Base-by-base conservation (phyloP, 768 basidiomycete species). In the Wakefieldia striispora region DNA sequence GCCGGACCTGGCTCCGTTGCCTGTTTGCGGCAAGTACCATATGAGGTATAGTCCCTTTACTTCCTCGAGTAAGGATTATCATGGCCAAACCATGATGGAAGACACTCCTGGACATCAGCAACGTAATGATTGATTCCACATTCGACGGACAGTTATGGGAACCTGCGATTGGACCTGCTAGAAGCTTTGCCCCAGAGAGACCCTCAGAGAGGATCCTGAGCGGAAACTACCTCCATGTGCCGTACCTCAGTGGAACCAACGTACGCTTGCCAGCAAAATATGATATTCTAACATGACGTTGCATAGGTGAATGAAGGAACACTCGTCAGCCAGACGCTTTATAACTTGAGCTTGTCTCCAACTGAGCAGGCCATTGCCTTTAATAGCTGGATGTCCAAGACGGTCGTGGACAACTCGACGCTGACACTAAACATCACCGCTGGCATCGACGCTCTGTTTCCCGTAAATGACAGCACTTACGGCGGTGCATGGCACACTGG, bases 81-180 rank as follows among this genome's bases (percentile, higher is more conserved):
- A n/a, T n/a, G n/a, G n/a, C n/a, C n/a, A n/a, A n/a, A n/a, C n/a
- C n/a, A n/a, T n/a, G n/a, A 17, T 13, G 19, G 2, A 17, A 83
- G 82, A 75, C 70, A 3, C 66, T 83, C n/a, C 36, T 79, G 50
- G 70, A 72, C 45, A 73, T 75, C 40, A 76, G 72, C 35, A 79
- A 80, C 53, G 40, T 52, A 0, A 72, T 83, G 74, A 76, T 78
- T 8, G 43, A 19, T 0, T 43, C 66, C 0, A 76, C 75, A 1
- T 60, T 83, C 23, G 82, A 83, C 44, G 14, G 49, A 0, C 82
- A 84, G 53, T 64, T 82, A 4, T 83, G 82, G 82, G 70, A 83
- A 53, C 81, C 82, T 0, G 51, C 79, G 1, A 71, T 81, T 5
- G 81, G 81, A 0, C 76, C 77, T 1, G 43, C 64, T 0, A 79